Percentiles rank a stretch among this genome's conserved stretches.
These are phyloP conservation scores for Xylariales sp. DNA, from an alignment of 2,329 filamentous ascomycete species.

Conservation along the genomic window DNA sequence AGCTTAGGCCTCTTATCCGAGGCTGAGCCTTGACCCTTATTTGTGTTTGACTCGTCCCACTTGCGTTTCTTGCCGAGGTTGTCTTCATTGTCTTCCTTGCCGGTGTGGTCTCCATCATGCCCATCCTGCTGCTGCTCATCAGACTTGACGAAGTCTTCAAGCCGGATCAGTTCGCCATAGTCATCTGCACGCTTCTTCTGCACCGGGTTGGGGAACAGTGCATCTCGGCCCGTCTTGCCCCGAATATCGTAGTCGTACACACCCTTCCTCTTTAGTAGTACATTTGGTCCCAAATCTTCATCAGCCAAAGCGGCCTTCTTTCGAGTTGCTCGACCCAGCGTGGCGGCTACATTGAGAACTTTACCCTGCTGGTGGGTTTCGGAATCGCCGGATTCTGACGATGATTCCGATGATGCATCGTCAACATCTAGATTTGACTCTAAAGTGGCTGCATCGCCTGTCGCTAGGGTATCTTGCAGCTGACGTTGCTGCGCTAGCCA, in stretches of 20 bases:
- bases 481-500: slow-evolving; percentile 87
- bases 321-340: slow-evolving; percentile 75
- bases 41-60: slow-evolving; percentile 69
- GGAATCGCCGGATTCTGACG: slow-evolving; percentile 81
- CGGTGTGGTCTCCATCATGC: slow-evolving; percentile 51
- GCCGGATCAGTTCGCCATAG: slow-evolving; percentile 88
- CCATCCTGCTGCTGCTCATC: slow-evolving; percentile 82
- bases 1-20: slow-evolving; percentile 58
- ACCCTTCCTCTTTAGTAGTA: slow-evolving; percentile 81
- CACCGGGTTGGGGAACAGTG: slow-evolving; percentile 84
- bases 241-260: slow-evolving; percentile 93
- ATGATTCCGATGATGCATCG: slow-evolving; percentile 83
- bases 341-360: slow-evolving; percentile 82
- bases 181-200: slow-evolving; percentile 79
- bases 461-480: slow-evolving; percentile 75
- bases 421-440: slow-evolving; percentile 69
- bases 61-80: slow-evolving; percentile 87
- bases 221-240: slow-evolving; percentile 86
- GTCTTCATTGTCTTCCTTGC: slow-evolving; percentile 49
- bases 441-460: slow-evolving; percentile 61
- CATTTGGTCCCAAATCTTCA: slow-evolving; percentile 86
- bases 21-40: slow-evolving; percentile 36
- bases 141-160: slow-evolving; percentile 88
- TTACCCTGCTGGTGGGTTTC: slow-evolving; percentile 89
- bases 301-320: slow-evolving; percentile 85